These are phyloP conservation scores for Gynandropsis gynandra DNA, from an alignment of 345 rosid species.

Conservation along the genomic window DNA sequence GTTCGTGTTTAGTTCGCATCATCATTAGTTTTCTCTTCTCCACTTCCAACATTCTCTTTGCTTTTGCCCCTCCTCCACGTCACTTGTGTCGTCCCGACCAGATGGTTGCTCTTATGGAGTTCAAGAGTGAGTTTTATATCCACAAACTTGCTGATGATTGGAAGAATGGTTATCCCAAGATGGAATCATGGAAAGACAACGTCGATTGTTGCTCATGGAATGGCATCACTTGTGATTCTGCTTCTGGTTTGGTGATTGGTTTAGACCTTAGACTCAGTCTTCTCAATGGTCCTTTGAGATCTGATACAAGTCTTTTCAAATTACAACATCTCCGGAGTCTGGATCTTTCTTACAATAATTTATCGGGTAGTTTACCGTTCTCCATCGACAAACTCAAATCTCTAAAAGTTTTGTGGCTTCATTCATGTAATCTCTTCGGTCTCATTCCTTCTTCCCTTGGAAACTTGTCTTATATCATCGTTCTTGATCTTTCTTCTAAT, in stretches of 20 bases:
- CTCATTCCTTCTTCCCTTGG: slow-evolving; percentile 22
- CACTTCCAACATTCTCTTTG: not conserved
- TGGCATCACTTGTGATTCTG: slow-evolving; percentile 21
- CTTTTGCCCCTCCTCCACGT: not conserved
- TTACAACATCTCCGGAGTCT: too few species aligned
- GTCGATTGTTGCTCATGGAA: slow-evolving; percentile 19
- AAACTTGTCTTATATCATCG: slow-evolving; percentile 18
- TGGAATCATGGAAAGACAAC: slow-evolving; percentile 8
- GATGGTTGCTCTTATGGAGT: slow-evolving; percentile 18
- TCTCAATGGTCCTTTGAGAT: too few species aligned
- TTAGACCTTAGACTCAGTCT: not conserved
- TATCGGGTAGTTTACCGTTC: slow-evolving; percentile 20
- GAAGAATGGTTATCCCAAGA: not conserved
- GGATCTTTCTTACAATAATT: not conserved
- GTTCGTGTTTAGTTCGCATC: not conserved
- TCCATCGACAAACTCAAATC: slow-evolving; percentile 16
- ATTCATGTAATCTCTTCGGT: slow-evolving; percentile 11
- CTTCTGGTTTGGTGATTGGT: slow-evolving; percentile 11
- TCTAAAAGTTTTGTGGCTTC: slow-evolving; percentile 2
- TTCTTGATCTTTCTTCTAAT: slow-evolving; percentile 23
- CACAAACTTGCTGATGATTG: not conserved
- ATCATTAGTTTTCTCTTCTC: not conserved
- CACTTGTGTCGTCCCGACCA: slow-evolving; percentile 18
- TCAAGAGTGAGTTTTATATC: slow-evolving; percentile 14
- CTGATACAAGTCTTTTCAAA: too few species aligned